Conservation (phyloP, 1,284 basidiomycete genomes). For the Filobasidium uniguttulatum region DNA sequence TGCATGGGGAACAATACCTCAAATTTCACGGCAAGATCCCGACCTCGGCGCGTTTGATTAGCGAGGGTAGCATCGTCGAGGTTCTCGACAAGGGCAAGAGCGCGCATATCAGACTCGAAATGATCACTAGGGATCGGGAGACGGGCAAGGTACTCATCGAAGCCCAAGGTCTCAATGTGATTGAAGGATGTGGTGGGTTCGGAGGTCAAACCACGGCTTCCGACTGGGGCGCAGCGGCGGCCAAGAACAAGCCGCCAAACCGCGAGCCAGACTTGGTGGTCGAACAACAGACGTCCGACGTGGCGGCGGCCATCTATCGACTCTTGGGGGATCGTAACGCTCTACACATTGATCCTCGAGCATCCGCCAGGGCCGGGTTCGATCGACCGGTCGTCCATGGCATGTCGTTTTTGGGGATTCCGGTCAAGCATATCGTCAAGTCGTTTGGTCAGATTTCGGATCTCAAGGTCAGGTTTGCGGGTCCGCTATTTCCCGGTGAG, state of each 20-base stretch:
- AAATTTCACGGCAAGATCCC: conserved; percentile 78
- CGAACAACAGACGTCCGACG: conserved; percentile 67
- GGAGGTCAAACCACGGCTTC: conserved; percentile 75
- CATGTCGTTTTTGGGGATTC: conserved; percentile 84
- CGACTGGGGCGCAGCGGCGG: conserved; percentile 81
- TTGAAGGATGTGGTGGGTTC: conserved; percentile 89
- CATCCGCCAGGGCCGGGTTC: conserved; percentile 88
- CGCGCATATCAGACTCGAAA: conserved; percentile 65
- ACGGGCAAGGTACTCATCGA: conserved; percentile 77
- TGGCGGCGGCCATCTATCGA: conserved; percentile 87
- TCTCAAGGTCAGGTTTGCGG: conserved; percentile 79
- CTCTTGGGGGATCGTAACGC: conserved; percentile 85
- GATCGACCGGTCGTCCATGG: conserved; percentile 66
- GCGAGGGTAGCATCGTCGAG: conserved; percentile 46
- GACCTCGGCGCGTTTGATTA: conserved; percentile 66
- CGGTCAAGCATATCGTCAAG: conserved; percentile 85
- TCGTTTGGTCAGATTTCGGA: conserved; percentile 74
- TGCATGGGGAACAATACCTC: conserved; percentile 96
- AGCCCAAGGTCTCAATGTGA: conserved; percentile 82
- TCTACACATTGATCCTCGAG: conserved; percentile 83
- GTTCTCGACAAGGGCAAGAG: conserved; percentile 61
- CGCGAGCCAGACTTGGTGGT: conserved; percentile 68
- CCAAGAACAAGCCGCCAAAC: conserved; percentile 67
- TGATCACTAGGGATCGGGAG: conserved; percentile 63
- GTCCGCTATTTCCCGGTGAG: conserved; percentile 76